Percentiles rank a stretch among this genome's conserved stretches.
Evolutionary conservation across 2,329 filamentous ascomycete genomes (phyloP).

Genomic region (Diaporthe longicolla): DNA sequence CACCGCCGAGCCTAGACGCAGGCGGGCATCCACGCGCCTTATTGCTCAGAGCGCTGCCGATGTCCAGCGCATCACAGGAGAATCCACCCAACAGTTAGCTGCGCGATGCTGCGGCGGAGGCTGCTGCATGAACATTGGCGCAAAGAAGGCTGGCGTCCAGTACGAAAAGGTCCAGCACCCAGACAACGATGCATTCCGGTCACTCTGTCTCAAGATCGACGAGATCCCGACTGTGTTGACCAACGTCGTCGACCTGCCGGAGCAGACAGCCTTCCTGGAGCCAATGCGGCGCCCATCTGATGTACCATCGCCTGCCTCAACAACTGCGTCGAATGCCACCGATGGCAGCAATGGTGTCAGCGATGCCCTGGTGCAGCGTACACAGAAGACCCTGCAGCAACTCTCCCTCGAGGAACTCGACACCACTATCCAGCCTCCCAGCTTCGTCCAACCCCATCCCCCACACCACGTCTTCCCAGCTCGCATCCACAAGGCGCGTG

Average conservation of each 20-base stretch:
- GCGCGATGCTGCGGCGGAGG: slow-evolving; percentile 75
- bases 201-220: slow-evolving; percentile 82
- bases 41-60: slow-evolving; percentile 75
- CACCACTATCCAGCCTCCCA: slow-evolving; percentile 80
- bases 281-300: slow-evolving; percentile 62
- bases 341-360: slow-evolving; percentile 57
- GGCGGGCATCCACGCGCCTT: slow-evolving; percentile 78
- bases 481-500: slow-evolving; percentile 86
- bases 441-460: slow-evolving; percentile 93
- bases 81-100: slow-evolving; percentile 73
- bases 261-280: slow-evolving; percentile 80
- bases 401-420: slow-evolving; percentile 62
- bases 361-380: slow-evolving; percentile 44
- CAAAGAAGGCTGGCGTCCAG: slow-evolving; percentile 61
- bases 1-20: slow-evolving; percentile 61
- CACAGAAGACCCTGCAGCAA: slow-evolving; percentile 46
- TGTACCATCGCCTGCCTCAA: slow-evolving; percentile 63
- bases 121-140: slow-evolving; percentile 69
- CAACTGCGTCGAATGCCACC: slow-evolving; percentile 56
- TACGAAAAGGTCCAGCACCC: slow-evolving; percentile 72
- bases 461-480: slow-evolving; percentile 93
- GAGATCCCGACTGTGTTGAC: slow-evolving; percentile 81
- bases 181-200: slow-evolving; percentile 87
- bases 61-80: slow-evolving; percentile 74
- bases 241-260: slow-evolving; percentile 78